phyloP scores from a whole-genome alignment of 2,329 filamentous ascomycete genomes.

The Nigrograna mackinnonii region DNA sequence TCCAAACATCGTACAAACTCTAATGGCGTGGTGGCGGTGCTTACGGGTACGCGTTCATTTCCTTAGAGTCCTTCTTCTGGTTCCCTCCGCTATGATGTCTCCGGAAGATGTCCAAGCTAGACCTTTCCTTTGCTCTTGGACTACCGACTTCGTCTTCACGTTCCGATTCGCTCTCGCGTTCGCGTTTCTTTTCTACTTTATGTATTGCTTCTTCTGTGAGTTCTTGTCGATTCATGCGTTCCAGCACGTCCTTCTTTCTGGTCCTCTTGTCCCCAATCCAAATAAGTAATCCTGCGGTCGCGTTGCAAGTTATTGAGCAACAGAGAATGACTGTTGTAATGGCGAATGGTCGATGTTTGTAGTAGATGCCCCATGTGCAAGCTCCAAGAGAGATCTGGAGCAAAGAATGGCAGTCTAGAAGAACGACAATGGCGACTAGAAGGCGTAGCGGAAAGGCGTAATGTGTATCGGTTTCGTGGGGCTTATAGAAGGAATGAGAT shows the following conservation, averaged over 20 bases:
- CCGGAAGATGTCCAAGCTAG: slow-evolving; percentile 2
- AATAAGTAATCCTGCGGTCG: slow-evolving; percentile 76
- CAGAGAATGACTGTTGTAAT: slow-evolving; percentile 81
- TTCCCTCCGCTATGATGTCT: too few relatives aligned
- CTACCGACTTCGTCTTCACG: slow-evolving; percentile 24
- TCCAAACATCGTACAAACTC: too few relatives aligned
- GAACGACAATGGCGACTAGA: slow-evolving; percentile 75
- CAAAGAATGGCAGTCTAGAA: slow-evolving; percentile 78
- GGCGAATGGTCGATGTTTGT: slow-evolving; percentile 68
- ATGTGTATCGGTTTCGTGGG: slow-evolving; percentile 82
- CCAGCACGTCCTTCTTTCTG: slow-evolving; percentile 83
- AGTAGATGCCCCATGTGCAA: slow-evolving; percentile 78
- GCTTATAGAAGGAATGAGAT: slow-evolving; percentile 87
- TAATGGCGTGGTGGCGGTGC: too few relatives aligned
- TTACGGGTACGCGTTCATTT: too few relatives aligned
- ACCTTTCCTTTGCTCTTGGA: slow-evolving; percentile 17
- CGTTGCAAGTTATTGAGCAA: slow-evolving; percentile 77
- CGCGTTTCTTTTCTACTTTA: slow-evolving; percentile 54
- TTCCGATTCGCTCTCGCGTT: slow-evolving; percentile 43
- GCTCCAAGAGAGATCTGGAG: slow-evolving; percentile 80
- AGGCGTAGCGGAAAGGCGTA: slow-evolving; percentile 75
- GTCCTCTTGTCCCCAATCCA: slow-evolving; percentile 75
- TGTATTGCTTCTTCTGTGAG: slow-evolving; percentile 69
- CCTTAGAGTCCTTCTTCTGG: too few relatives aligned
- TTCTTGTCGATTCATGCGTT: slow-evolving; percentile 75